Percentiles rank a stretch among this genome's conserved stretches.
Conservation (phyloP, 129 eudicot genomes). For the Flaveria linearis region DNA sequence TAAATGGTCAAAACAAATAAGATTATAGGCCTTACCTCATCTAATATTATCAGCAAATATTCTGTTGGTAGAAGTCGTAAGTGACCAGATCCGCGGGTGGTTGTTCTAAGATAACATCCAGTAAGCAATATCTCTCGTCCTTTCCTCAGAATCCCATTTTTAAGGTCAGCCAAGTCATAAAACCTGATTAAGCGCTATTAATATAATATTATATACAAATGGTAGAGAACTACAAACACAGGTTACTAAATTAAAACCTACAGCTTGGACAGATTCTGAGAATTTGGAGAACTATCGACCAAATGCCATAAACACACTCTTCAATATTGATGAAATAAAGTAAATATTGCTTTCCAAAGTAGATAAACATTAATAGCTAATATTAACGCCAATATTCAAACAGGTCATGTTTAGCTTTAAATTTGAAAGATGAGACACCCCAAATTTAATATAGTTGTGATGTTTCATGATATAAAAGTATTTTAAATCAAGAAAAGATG, state of each 20-base stretch:
- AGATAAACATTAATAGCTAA: not conserved
- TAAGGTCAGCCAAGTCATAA: slow-evolving; percentile 73
- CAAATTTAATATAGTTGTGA: not conserved
- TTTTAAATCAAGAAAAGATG: slow-evolving; percentile 6
- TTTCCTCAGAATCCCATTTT: slow-evolving; percentile 73
- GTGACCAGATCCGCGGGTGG: slow-evolving; percentile 57
- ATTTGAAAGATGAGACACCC: not conserved
- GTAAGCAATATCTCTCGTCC: slow-evolving; percentile 84
- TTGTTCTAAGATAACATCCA: slow-evolving; percentile 85
- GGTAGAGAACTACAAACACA: slow-evolving; percentile 20
- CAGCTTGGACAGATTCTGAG: not conserved
- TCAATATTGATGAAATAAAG: not conserved
- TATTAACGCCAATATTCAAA: not conserved
- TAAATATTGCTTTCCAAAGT: not conserved
- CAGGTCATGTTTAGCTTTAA: not conserved
- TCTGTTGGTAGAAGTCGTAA: slow-evolving; percentile 89
- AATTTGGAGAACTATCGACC: slow-evolving; percentile 4
- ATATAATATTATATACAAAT: slow-evolving; percentile 22
- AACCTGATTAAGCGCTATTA: slow-evolving; percentile 49
- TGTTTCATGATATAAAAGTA: not conserved
- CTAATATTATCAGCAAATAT: slow-evolving; percentile 72
- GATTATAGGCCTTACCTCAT: slow-evolving; percentile 59
- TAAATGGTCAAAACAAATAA: slow-evolving; percentile 3
- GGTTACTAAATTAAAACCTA: slow-evolving; percentile 18
- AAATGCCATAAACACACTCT: slow-evolving; percentile 17